Conservation (phyloP, 2,329 filamentous ascomycete genomes). For the Paraconiothyrium brasiliense region DNA sequence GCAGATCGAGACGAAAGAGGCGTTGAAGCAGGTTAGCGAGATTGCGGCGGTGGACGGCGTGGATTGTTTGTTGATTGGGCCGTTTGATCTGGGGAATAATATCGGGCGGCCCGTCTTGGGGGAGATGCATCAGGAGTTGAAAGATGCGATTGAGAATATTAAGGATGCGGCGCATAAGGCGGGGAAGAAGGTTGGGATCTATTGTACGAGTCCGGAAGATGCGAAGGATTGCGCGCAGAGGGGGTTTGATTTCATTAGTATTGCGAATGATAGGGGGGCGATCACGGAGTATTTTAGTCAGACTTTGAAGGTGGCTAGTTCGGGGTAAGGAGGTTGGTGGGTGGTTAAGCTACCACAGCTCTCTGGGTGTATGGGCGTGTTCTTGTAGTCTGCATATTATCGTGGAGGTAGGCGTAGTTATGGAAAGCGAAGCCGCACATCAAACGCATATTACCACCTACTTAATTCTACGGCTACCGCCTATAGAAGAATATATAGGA, state of each 20-base stretch:
- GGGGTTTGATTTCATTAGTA: conserved; percentile 64
- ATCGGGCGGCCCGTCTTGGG: conserved; percentile 63
- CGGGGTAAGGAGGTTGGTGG: conserved; percentile 18
- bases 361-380: too few species aligned
- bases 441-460: too few species aligned
- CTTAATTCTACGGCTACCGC: too few species aligned
- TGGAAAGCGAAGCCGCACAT: too few species aligned
- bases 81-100: conserved; percentile 67
- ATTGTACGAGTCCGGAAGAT: conserved; percentile 62
- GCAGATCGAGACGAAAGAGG: conserved; percentile 57
- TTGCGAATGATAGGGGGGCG: conserved; percentile 57
- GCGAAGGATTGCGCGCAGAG: conserved; percentile 61
- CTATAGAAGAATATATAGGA: too few species aligned
- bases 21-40: conserved; percentile 52
- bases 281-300: conserved; percentile 54
- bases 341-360: too few species aligned
- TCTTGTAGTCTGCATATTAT: too few species aligned
- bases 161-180: conserved; percentile 61
- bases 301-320: conserved; percentile 46
- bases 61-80: conserved; percentile 64
- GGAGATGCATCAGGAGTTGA: conserved; percentile 60
- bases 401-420: too few species aligned
- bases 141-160: conserved; percentile 61
- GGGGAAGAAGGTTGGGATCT: conserved; percentile 65
- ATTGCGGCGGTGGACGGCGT: conserved; percentile 64